phyloP scores from a whole-genome alignment of 306 rosid species.

The Trifolium repens region DNA sequence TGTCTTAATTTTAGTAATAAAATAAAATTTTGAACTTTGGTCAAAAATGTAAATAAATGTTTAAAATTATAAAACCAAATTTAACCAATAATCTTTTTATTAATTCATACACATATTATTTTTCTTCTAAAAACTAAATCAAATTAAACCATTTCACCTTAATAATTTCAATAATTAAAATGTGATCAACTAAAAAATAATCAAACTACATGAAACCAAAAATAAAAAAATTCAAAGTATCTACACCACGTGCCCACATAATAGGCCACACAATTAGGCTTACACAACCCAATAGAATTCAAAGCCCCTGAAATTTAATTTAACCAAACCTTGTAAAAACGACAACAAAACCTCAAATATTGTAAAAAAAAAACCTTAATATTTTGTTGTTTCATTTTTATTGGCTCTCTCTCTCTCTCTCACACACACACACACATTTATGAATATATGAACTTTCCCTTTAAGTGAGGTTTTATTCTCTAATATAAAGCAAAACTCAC shows the following conservation, averaged over 20 bases:
- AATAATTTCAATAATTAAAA: too few relatives aligned
- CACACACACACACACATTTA: too few relatives aligned
- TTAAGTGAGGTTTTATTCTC: slow-evolving; percentile 10
- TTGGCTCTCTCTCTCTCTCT: slow-evolving; percentile 2
- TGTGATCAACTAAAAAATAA: not conserved
- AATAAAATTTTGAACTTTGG: too few relatives aligned
- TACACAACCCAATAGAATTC: not conserved
- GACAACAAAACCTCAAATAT: not conserved
- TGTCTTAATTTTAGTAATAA: too few relatives aligned
- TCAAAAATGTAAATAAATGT: too few relatives aligned
- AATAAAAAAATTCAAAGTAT: too few relatives aligned
- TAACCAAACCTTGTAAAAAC: not conserved
- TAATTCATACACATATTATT: too few relatives aligned
- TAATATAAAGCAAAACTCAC: not conserved
- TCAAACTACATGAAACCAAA: not conserved
- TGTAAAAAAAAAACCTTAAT: not conserved
- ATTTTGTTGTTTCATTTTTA: not conserved
- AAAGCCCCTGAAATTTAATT: slow-evolving; percentile 12
- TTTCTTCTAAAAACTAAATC: too few relatives aligned
- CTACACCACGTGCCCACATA: slow-evolving; percentile 22
- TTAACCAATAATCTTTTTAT: too few relatives aligned
- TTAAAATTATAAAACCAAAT: too few relatives aligned
- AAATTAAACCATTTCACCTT: too few relatives aligned
- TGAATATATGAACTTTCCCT: slow-evolving; percentile 31
- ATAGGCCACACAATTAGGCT: slow-evolving; percentile 3